Evolutionary conservation across 2,329 filamentous ascomycete genomes (phyloP), one percentile per base, ranked within the genome.

Genomic region (Ramichloridium luteum): DNA sequence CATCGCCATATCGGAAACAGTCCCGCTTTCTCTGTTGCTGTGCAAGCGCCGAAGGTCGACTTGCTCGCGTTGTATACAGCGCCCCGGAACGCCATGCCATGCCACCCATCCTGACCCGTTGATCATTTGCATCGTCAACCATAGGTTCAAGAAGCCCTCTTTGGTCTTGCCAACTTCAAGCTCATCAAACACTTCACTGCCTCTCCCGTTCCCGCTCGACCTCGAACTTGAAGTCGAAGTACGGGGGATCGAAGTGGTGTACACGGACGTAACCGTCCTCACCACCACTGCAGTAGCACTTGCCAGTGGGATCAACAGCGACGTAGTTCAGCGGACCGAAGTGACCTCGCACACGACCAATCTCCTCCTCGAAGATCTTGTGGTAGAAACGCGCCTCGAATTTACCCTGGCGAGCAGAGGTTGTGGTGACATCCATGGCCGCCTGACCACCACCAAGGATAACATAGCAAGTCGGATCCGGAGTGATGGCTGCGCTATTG

Each of bases 351-450:
- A 98, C 90, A 68, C 90, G 80, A 48, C 90, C 90, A 53, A 96
- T 88, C 68, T 98, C 90, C 62, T 98, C 88, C 64, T 93, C 85
- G 59, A 98, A 96, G 59, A 98, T 80, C 73, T 93, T 96, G 77
- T 98, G 90, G 72, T 94, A 98, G 72, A 98, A 98, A 46, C 90
- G 78, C 27, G 90, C 90, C 64, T 98, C 90, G 68, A 98, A 98
- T 67, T 96, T 96, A 65, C 90, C 90, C 70, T 98, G 90, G 46
- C 90, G 76, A 30, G 85, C 78, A 18, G 80, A 80, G 31, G 90
- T 96, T 33, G 83, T 92, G 37, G 90, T 98, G 62, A 98, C 90
- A 56, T 96, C 88, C 84, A 94, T 94, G 56, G 90, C 90, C 44
- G 86, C 90, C 66, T 98, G 90, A 50, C 90, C 90, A 74, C 90